Conservation (phyloP, 805 yeast species). For the Isabelozyma rhagii region DNA sequence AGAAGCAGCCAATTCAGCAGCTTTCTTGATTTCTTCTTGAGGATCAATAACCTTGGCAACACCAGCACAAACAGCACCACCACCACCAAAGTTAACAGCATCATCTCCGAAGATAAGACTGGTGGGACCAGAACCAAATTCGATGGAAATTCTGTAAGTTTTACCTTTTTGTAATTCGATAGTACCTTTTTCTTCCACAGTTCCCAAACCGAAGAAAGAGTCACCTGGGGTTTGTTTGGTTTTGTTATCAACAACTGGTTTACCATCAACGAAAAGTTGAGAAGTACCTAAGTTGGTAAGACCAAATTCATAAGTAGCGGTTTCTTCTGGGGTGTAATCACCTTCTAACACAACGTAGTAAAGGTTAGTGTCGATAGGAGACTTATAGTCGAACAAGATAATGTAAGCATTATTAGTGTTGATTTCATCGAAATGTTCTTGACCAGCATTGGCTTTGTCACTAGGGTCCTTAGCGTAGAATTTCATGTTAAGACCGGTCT, state of each 20-base stretch:
- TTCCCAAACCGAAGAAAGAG: conserved; percentile 47
- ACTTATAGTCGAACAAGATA: conserved; percentile 19
- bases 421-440: conserved; percentile 14
- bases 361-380: conserved; percentile 13
- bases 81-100: conserved; percentile 16
- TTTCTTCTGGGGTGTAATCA: conserved; percentile 41
- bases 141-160: conserved; percentile 42
- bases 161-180: conserved; percentile 41
- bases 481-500: conserved; percentile 19
- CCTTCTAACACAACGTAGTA: conserved; percentile 46
- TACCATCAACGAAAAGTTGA: conserved; percentile 48
- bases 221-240: conserved; percentile 48
- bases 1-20: conserved; percentile 20
- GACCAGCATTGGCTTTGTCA: neutral
- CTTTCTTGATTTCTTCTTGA: conserved; percentile 21
- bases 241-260: conserved; percentile 54
- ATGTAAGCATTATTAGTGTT: conserved; percentile 12
- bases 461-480: conserved; percentile 7
- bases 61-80: conserved; percentile 22
- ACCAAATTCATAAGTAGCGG: conserved; percentile 53
- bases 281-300: conserved; percentile 53
- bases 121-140: conserved; percentile 40
- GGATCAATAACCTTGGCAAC: conserved; percentile 18
- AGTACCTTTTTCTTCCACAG: conserved; percentile 45
- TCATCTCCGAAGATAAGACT: conserved; percentile 15